phyloP scores from a whole-genome alignment of 177 flowering plant genomes.

The Vitis hybrid region DNA sequence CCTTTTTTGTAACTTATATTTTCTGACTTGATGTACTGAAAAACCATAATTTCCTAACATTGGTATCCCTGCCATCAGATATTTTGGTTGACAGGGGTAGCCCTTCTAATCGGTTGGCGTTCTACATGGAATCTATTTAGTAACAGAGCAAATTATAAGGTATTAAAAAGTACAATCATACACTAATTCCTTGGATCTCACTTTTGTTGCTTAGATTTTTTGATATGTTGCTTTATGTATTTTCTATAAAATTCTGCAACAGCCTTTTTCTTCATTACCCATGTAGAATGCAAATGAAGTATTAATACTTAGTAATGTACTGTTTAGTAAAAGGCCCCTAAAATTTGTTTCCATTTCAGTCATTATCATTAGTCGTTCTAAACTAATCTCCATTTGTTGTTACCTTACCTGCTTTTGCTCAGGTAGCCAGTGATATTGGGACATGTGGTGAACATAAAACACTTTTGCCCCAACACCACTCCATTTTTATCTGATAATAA shows the following conservation, averaged over 20 bases:
- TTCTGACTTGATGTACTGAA: neutral
- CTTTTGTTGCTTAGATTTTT: neutral
- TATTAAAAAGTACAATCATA: conserved; percentile 12
- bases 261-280: neutral
- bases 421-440: too few species aligned
- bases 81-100: conserved; percentile 58
- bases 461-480: too few species aligned
- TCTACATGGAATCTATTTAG: conserved; percentile 67
- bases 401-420: too few species aligned
- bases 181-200: neutral
- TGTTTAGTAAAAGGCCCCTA: too few species aligned
- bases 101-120: conserved; percentile 64
- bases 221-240: neutral
- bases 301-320: too few species aligned
- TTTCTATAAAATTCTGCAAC: neutral
- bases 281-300: too few species aligned
- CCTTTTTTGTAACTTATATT: neutral
- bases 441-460: too few species aligned
- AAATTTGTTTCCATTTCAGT: too few species aligned
- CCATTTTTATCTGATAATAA: too few species aligned
- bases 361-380: too few species aligned
- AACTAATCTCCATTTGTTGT: too few species aligned
- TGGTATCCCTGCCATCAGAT: conserved; percentile 36
- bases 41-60: neutral
- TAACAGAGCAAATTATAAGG: conserved; percentile 61